Evolutionary conservation across 306 rosid species (phyloP).

Genomic region (Rosa chinensis): DNA sequence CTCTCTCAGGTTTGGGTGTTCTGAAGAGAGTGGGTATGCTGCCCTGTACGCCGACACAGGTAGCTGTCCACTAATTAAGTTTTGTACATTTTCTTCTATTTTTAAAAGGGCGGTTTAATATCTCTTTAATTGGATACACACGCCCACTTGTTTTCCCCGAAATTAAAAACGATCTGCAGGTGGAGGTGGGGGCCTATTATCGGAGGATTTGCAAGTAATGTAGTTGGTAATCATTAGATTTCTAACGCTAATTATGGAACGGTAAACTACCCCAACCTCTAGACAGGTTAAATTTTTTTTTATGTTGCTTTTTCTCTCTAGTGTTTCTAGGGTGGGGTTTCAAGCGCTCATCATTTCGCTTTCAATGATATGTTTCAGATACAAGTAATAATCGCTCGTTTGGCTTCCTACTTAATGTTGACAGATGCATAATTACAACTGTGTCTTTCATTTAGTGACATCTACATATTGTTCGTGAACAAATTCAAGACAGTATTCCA

Average conservation of each 20-base stretch:
- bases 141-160: background rate
- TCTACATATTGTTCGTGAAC: too few relatives aligned
- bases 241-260: background rate
- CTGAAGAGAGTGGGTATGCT: constrained; percentile 12
- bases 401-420: too few relatives aligned
- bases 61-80: constrained; percentile 39
- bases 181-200: background rate
- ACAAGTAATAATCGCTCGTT: too few relatives aligned
- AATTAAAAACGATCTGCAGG: background rate
- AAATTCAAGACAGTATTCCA: too few relatives aligned
- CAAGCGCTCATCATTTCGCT: too few relatives aligned
- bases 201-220: background rate
- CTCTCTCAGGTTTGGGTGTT: background rate
- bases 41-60: constrained; percentile 40
- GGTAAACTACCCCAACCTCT: background rate
- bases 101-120: background rate
- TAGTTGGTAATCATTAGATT: background rate
- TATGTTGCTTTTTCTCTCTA: too few relatives aligned
- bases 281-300: too few relatives aligned
- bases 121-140: background rate
- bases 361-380: too few relatives aligned
- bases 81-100: constrained; percentile 22
- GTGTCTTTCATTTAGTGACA: too few relatives aligned
- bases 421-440: too few relatives aligned
- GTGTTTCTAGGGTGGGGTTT: too few relatives aligned